Percentiles rank a stretch among this genome's conserved stretches.
phyloP scores from a whole-genome alignment of 176 grass and related monocot species.

The Typha latifolia region DNA sequence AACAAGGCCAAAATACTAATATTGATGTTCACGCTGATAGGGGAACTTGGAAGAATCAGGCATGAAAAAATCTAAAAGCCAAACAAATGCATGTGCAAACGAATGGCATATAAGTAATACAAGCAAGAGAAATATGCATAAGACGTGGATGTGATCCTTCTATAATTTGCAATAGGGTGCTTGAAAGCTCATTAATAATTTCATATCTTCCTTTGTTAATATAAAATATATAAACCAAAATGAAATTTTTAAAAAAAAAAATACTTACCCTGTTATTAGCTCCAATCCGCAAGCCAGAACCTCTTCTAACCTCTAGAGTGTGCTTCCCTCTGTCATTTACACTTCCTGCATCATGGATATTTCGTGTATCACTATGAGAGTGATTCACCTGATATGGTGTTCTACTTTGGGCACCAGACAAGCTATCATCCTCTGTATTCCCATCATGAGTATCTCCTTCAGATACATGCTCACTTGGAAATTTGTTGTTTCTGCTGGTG shows the following conservation, averaged over 20 bases:
- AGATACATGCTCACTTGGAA: slow-evolving; percentile 2
- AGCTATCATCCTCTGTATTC: neutral
- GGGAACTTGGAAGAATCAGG: no score
- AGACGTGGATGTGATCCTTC: no score
- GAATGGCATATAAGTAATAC: no score
- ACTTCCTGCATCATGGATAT: neutral
- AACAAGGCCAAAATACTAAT: no score
- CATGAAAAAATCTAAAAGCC: no score
- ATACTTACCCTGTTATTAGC: slow-evolving; percentile 34
- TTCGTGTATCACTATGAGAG: neutral
- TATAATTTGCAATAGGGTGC: no score
- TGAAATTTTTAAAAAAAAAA: neutral
- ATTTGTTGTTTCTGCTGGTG: slow-evolving; percentile 2
- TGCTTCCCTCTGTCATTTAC: no score
- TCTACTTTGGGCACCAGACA: slow-evolving; percentile 6
- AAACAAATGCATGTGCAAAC: no score
- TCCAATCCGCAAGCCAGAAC: slow-evolving; percentile 24
- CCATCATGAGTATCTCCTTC: neutral
- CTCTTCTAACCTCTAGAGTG: slow-evolving; percentile 21
- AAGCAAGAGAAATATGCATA: no score
- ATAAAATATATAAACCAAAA: neutral
- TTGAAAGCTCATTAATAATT: neutral
- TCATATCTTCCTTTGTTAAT: neutral
- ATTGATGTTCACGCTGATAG: no score
- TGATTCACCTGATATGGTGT: neutral